Conservation (phyloP, 2,329 filamentous ascomycete species). For the Aspergillus glaucus region DNA sequence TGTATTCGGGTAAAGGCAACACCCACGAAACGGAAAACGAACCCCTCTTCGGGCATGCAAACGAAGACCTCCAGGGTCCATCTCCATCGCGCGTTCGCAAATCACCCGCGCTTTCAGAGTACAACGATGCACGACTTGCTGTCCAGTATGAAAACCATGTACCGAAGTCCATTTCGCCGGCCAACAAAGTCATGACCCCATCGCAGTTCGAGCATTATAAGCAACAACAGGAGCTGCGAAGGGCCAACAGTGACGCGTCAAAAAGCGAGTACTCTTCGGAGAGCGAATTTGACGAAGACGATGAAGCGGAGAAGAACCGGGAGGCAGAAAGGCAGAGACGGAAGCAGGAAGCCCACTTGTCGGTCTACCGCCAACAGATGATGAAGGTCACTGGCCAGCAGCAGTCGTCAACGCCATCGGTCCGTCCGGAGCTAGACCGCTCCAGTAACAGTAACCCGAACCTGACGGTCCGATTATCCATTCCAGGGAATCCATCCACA, state of each 20-base stretch:
- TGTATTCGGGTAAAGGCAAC: constrained; percentile 21
- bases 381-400: constrained; percentile 92
- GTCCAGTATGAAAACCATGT: constrained; percentile 38
- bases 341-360: constrained; percentile 85
- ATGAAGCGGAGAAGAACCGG: constrained; percentile 69
- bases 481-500: constrained; percentile 31
- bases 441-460: constrained; percentile 59
- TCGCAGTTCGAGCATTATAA: constrained; percentile 79
- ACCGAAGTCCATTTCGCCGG: constrained; percentile 30
- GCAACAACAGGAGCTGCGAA: constrained; percentile 61
- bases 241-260: constrained; percentile 45
- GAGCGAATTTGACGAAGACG: constrained; percentile 68
- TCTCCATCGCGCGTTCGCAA: constrained; percentile 11
- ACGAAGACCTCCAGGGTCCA: constrained; percentile 5
- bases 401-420: constrained; percentile 43
- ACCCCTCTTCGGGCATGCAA: constrained; percentile 21
- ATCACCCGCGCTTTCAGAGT: constrained; percentile 11
- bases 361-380: constrained; percentile 89
- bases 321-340: constrained; percentile 68
- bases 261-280: constrained; percentile 51
- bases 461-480: constrained; percentile 39
- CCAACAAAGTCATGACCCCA: constrained; percentile 81
- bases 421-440: constrained; percentile 51
- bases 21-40: constrained; percentile 21
- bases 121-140: constrained; percentile 38